Conservation (phyloP, 352 stramenopile species). For the Pythium periplocum region DNA sequence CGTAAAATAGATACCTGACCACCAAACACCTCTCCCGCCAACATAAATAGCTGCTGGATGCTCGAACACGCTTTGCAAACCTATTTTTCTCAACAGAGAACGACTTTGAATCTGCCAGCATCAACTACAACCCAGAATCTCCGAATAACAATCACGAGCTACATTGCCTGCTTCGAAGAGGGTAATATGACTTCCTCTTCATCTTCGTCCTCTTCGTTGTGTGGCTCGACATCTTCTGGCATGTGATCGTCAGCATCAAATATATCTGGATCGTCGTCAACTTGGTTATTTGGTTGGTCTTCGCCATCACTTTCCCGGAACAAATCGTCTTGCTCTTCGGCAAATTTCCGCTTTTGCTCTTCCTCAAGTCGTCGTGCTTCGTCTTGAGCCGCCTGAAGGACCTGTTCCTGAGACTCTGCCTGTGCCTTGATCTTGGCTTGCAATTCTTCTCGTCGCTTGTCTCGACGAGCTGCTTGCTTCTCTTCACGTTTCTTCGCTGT, state of each 20-base stretch:
- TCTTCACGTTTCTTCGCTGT: constrained; percentile 19
- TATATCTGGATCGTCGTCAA: constrained; percentile 7
- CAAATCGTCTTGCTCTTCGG: constrained; percentile 33
- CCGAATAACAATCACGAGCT: too few species aligned
- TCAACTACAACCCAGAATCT: too few species aligned
- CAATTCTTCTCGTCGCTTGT: constrained; percentile 35
- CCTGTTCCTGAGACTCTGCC: constrained; percentile 25
- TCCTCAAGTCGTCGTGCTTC: constrained; percentile 35
- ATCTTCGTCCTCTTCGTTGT: constrained; percentile 10
- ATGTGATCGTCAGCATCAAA: constrained; percentile 15
- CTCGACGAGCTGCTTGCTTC: constrained; percentile 17
- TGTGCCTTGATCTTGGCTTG: constrained; percentile 25
- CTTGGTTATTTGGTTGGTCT: constrained; percentile 16
- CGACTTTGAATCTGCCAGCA: too few species aligned
- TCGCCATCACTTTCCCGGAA: constrained; percentile 32
- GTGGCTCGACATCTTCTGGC: constrained; percentile 13
- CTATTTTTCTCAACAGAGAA: too few species aligned
- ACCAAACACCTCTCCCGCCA: too few species aligned
- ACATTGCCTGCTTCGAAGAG: not conserved
- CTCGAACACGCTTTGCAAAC: too few species aligned
- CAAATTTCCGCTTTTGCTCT: constrained; percentile 31
- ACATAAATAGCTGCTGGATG: too few species aligned
- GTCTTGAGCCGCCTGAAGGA: constrained; percentile 27
- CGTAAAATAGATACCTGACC: too few species aligned
- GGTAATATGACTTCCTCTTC: constrained; percentile 15